phyloP scores from a whole-genome alignment of 768 basidiomycete genomes.

The Tulasnella sp. region DNA sequence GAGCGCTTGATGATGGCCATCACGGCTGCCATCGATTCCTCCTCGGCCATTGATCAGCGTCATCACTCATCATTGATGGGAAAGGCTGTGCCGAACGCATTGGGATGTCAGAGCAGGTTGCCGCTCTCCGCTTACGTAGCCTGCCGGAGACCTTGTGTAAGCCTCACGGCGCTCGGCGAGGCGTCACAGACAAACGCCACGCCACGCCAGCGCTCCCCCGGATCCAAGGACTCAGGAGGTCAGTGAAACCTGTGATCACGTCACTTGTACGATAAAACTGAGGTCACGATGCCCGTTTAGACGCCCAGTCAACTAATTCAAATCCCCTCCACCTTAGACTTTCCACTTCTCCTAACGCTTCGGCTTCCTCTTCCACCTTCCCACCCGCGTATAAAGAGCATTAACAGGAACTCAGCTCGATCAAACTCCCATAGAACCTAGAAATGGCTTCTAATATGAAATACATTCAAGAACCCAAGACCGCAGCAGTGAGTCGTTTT shows the following conservation, averaged over 20 bases:
- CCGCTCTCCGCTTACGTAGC: not conserved
- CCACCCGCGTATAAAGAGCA: not conserved
- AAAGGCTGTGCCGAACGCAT: not conserved
- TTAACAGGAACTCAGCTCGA: not conserved
- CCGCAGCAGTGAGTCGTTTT: conserved; percentile 59
- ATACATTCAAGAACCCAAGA: conserved; percentile 55
- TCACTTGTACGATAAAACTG: not conserved
- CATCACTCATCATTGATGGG: not conserved
- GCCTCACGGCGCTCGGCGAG: not conserved
- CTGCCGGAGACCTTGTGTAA: not conserved
- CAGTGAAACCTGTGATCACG: not conserved
- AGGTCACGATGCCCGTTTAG: not conserved
- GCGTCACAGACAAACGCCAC: not conserved
- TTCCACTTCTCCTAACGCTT: too few species aligned
- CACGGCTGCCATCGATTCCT: not conserved
- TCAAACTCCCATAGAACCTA: not conserved
- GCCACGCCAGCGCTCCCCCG: not conserved
- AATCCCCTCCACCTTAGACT: not conserved
- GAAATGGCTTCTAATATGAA: conserved; percentile 5
- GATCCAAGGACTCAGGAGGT: not conserved
- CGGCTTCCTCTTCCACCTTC: too few species aligned
- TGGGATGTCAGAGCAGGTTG: not conserved
- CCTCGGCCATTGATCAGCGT: not conserved
- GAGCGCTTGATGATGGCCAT: not conserved
- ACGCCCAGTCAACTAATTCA: not conserved